Evolutionary conservation across 2,329 filamentous ascomycete species (phyloP), one percentile per base, ranked within the genome.

Genomic region (Lachnellula cervina): DNA sequence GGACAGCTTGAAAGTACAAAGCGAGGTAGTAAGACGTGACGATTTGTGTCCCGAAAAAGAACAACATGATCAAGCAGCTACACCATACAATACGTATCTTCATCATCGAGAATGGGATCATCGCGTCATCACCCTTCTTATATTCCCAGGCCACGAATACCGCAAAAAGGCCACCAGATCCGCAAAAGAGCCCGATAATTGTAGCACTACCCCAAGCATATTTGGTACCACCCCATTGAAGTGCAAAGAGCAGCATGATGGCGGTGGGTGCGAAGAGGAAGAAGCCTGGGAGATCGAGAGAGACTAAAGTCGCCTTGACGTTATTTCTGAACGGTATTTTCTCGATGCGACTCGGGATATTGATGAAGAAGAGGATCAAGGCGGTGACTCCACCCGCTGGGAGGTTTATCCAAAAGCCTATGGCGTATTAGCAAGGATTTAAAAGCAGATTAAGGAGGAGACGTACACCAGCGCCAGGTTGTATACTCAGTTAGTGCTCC

Each of bases 1-100:
- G 71, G 55, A 80, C 72, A 32, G 73, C 70, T 67, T 80, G 76
- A 65, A 80, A 78, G 68, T 76, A 79, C 54, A 79, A 70, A 2
- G 77, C 74, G 7, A 79, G 65, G 53, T 77, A 77, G 63, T 74
- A 77, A 49, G 83, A 21, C 2, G 40, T 19, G 4, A 38, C 48
- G 3, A 65, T 28, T 45, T 61, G 37, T 16, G 17, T 43, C 7
- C 56, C 61, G 25, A 59, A 56, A 17, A 58, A 58, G 45, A 62
- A 63, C 11, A 51, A 47, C 7, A 55, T 59, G 23, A 46, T 25
- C 6, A 64, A 2, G 9, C 54, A 60, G 25, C 59, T 57, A 52
- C 50, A 52, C 56, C 50, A 61, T 0, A 71, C 61, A 23, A 58
- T 48, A 6, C 64, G 52, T 23, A 65, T 55, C 8, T 53, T 52